Conservation (phyloP, 371 early-diverging fungal genomes). For the Apophysomyces sp. region DNA sequence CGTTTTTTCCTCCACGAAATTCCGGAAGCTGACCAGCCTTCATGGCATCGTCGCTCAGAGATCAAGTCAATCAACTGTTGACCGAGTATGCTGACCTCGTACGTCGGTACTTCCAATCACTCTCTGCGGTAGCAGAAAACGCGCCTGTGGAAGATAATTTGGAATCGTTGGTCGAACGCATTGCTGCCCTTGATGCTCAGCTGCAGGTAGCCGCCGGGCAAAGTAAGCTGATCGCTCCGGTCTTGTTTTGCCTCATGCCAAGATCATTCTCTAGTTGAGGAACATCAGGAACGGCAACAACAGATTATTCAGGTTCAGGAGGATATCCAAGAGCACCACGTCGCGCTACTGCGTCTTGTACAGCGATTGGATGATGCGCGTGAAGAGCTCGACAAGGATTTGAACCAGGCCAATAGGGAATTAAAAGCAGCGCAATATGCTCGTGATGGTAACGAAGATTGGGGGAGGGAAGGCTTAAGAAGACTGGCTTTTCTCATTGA, state of each 20-base stretch:
- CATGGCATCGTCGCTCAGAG: slow-evolving; percentile 42
- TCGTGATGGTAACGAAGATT: slow-evolving; percentile 26
- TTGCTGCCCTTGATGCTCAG: slow-evolving; percentile 28
- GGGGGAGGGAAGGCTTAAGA: background rate
- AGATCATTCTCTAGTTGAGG: slow-evolving; percentile 32
- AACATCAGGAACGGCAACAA: slow-evolving; percentile 44
- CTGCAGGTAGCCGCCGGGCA: slow-evolving; percentile 41
- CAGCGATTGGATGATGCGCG: slow-evolving; percentile 29
- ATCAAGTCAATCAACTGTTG: slow-evolving; percentile 39
- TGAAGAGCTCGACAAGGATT: slow-evolving; percentile 27
- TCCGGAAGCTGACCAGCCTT: background rate
- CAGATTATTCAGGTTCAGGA: slow-evolving; percentile 45
- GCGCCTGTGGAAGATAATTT: slow-evolving; percentile 16
- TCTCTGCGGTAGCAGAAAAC: slow-evolving; percentile 33
- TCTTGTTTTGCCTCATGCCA: background rate
- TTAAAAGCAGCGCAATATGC: slow-evolving; percentile 34
- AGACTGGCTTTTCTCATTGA: no score
- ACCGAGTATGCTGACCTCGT: slow-evolving; percentile 36
- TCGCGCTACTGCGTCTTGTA: slow-evolving; percentile 31
- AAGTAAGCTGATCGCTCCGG: slow-evolving; percentile 19
- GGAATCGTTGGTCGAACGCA: slow-evolving; percentile 29
- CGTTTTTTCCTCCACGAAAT: background rate
- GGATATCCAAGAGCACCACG: slow-evolving; percentile 42
- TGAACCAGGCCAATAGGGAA: slow-evolving; percentile 36
- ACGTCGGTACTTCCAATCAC: slow-evolving; percentile 32